A percentile compares a stretch with the other conserved stretches of the same genome.
These are phyloP conservation scores for Helichrysum umbraculigerum DNA, from an alignment of 129 eudicot species.

Conservation along the genomic window DNA sequence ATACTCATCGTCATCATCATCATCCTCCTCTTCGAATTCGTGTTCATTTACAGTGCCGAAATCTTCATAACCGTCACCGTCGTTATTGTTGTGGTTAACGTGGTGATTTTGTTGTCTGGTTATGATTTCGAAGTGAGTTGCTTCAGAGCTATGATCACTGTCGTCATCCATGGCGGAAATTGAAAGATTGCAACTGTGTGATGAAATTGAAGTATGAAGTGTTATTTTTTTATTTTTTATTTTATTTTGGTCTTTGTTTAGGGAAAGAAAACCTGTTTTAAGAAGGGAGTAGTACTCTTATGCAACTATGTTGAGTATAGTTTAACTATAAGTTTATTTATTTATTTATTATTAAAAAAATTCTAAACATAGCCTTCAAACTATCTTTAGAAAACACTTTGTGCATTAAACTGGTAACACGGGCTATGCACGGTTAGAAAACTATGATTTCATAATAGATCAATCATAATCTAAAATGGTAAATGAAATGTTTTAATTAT, in stretches of 20 bases:
- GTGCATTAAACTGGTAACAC: too few species aligned
- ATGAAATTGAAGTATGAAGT: neutral
- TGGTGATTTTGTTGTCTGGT: constrained; percentile 2
- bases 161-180: constrained; percentile 20
- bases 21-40: constrained; percentile 20
- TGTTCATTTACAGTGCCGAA: constrained; percentile 27
- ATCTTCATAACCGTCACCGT: constrained; percentile 6
- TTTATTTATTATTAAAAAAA: too few species aligned
- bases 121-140: constrained; percentile 31
- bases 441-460: too few species aligned
- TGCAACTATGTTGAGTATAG: too few species aligned
- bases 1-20: constrained; percentile 19
- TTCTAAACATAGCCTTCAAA: too few species aligned
- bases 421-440: too few species aligned
- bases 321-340: too few species aligned
- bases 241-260: neutral
- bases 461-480: too few species aligned
- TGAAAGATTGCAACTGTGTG: neutral
- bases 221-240: too few species aligned
- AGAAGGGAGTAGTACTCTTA: too few species aligned
- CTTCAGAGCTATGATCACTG: constrained; percentile 44
- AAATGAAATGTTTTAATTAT: too few species aligned
- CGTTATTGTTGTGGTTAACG: constrained; percentile 4
- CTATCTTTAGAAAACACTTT: too few species aligned
- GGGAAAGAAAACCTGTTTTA: neutral